Base-by-base conservation (phyloP, 2,329 filamentous ascomycete species). In the Fusarium nurragi region DNA sequence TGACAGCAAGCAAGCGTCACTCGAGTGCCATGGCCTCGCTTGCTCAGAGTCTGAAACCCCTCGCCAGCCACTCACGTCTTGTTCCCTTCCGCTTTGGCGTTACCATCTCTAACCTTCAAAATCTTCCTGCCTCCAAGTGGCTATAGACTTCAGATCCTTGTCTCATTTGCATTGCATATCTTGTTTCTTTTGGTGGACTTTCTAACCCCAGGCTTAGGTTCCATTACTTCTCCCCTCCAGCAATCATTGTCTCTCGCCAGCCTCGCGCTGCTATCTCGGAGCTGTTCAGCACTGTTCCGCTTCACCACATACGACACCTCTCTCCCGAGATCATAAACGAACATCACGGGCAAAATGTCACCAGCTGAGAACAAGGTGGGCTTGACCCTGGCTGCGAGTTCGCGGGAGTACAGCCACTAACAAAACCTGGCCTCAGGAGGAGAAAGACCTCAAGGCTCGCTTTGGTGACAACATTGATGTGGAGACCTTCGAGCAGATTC, bases 401-500 rank as follows among this genome's bases (percentile, higher is more conserved):
- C 34, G 18, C 36, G 43, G 32, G 25, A 54, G 37, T 12, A 50
- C 18, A 23, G 34, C 53, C 45, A 32, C 67, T 70, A 54, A 67
- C 49, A 41, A 40, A 22, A 21, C 23, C 21, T 25, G 12, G 34
- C 34, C 23, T 28, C 23, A 72, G 78, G 80, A 83, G 51, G 77
- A 80, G 54, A 22, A 56, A 23, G 81, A 78, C 61, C 77, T 88
- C 72, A 82, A 83, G 59, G 86, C 67, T 43, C 56, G 91, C 60
- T 86, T 93, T 67, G 88, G 87, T 59, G 91, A 95, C 67, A 84
- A 84, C 75, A 89, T 99, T 78, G 94, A 98, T 77, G 80, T 83
- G 61, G 76, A 79, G 53, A 97, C 93, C 54, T 99, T 99, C 73
- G 88, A 90, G 72, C 95, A 98, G 82, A 98, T 99, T 76, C 87